A percentile compares a stretch with the other conserved stretches of the same genome.
Conservation (phyloP, 139 green algal species). For the Eudorina sp. region DNA sequence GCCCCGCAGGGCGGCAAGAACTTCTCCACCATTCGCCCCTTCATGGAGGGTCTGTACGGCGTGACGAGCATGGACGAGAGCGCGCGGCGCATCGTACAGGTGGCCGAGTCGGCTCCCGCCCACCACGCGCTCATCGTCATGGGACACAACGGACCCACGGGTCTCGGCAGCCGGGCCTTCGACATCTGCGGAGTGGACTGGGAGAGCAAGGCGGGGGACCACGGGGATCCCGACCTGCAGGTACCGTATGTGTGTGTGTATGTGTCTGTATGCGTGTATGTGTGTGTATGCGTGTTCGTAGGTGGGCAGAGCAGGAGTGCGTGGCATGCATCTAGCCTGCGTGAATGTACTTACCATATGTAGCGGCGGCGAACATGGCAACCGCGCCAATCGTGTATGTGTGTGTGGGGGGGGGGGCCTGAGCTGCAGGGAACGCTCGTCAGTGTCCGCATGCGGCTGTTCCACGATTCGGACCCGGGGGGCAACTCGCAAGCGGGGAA, state of each 20-base stretch:
- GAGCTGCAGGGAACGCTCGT: too few relatives aligned
- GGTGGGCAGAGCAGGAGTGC: too few relatives aligned
- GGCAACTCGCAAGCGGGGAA: too few relatives aligned
- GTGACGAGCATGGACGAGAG: constrained; percentile 59
- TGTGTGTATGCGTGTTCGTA: too few relatives aligned
- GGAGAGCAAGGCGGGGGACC: constrained; percentile 19
- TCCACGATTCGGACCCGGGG: too few relatives aligned
- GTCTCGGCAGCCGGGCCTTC: constrained; percentile 61
- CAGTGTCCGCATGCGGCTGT: too few relatives aligned
- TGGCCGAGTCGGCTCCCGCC: constrained; percentile 3
- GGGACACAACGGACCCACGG: constrained; percentile 79
- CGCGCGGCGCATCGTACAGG: constrained; percentile 52
- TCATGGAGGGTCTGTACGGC: constrained; percentile 69
- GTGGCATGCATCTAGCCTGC: too few relatives aligned
- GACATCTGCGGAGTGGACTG: constrained; percentile 65
- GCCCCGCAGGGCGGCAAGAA: constrained; percentile 55
- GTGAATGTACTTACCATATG: too few relatives aligned
- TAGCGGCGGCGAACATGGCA: too few relatives aligned
- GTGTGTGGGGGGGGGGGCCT: too few relatives aligned
- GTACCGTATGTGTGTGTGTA: background rate
- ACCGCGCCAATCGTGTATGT: too few relatives aligned
- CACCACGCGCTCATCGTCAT: constrained; percentile 65
- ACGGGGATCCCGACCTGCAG: constrained; percentile 44
- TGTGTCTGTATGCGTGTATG: too few relatives aligned
- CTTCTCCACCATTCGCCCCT: constrained; percentile 54